Evolutionary conservation across 2,329 filamentous ascomycete species (phyloP), one percentile per base, ranked within the genome.

Genomic region (Cryphonectria naterciae): DNA sequence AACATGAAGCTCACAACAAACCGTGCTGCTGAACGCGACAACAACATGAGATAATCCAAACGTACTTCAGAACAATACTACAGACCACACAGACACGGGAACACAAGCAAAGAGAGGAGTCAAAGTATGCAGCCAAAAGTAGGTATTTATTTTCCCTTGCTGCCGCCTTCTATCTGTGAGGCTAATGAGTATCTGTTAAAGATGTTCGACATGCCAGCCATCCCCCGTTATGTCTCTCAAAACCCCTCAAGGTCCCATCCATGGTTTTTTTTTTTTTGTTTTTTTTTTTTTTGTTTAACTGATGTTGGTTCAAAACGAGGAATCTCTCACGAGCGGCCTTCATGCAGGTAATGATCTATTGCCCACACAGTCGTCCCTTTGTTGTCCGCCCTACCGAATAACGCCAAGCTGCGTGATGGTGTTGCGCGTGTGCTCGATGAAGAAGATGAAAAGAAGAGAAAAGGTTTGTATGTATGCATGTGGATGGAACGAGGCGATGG

Each of bases 141-240:
- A 49, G 46, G 46, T 49, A n/a, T 49, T n/a, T 32, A 32, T n/a
- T n/a, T 11, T n/a, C 46, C 43, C 22, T 49, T n/a, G 46, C 46
- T 49, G 46, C 46, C 52, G 41, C 43, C 65, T 61, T 39, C 58
- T 25, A 19, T n/a, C 25, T n/a, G 46, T 49, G 6, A 49, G 46
- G 46, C 46, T 49, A 49, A 49, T 49, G 65, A 58, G n/a, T 37
- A 28, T 49, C 61, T 70, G 43, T 65, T 68, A 70, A 65, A 43
- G n/a, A n/a, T 5, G 32, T 58, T 49, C 43, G 54, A 68, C 68
- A 72, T 70, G 68, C 35, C 70, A 64, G 19, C 41, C 39, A 41
- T 68, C 25, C 64, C 52, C 39, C 61, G 43, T 64, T 43, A 52
- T 65, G n/a, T 67, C 22, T 41, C 46, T 65, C 52, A 39, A 39